phyloP scores from a whole-genome alignment of 768 basidiomycete species.

The Lyophyllum atratum region DNA sequence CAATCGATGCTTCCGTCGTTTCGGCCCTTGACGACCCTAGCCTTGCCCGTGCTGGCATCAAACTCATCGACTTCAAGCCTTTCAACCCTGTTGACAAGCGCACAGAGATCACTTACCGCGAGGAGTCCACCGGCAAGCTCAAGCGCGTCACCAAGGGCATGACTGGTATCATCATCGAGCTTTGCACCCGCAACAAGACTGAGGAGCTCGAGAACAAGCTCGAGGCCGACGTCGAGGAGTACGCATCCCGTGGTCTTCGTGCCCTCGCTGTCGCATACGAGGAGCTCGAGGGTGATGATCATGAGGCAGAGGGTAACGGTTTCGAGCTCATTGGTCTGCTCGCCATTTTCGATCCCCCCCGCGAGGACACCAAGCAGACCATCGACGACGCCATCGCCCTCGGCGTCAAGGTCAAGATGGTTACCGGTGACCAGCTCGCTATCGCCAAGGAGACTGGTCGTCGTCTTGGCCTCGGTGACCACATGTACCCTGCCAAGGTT shows the following conservation, averaged over 20 bases:
- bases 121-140: conserved; percentile 91
- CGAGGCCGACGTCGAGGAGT: conserved; percentile 95
- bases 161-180: conserved; percentile 98
- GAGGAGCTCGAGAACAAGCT: conserved; percentile 88
- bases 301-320: conserved; percentile 89
- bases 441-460: conserved; percentile 99
- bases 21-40: conserved; percentile 69
- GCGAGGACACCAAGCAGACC: conserved; percentile 98
- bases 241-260: conserved; percentile 93
- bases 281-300: conserved; percentile 83
- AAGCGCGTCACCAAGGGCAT: conserved; percentile 99
- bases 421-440: conserved; percentile 99
- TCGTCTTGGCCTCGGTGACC: conserved; percentile 96
- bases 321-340: conserved; percentile 98
- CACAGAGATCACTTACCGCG: conserved; percentile 97
- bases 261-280: conserved; percentile 96
- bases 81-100: conserved; percentile 99
- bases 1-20: conserved; percentile 90
- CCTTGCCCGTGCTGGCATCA: conserved; percentile 89
- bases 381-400: conserved; percentile 96
- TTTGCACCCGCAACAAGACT: conserved; percentile 97
- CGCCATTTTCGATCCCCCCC: conserved; percentile 97
- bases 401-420: conserved; percentile 99
- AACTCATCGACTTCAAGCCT: conserved; percentile 97
- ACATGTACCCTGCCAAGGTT: conserved; percentile 99